phyloP scores from a whole-genome alignment of 192 early-diverging fungal genomes.

The Podila verticillata region DNA sequence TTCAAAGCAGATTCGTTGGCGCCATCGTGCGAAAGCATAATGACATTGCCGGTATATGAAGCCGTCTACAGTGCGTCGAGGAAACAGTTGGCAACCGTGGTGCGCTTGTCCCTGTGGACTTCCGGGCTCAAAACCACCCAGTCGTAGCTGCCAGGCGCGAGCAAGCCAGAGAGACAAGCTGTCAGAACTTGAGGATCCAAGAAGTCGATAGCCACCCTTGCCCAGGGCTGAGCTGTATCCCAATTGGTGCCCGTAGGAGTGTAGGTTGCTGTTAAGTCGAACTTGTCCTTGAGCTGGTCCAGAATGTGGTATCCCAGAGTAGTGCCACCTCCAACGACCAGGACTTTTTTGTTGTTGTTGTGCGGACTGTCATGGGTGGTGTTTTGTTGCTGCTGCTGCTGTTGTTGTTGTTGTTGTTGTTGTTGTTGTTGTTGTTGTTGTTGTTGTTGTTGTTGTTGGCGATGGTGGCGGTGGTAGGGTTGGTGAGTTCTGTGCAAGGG shows the following conservation, averaged over 20 bases:
- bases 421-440: not conserved
- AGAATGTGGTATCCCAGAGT: not conserved
- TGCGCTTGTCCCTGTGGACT: not conserved
- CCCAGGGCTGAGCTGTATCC: not conserved
- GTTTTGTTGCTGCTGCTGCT: too few species aligned
- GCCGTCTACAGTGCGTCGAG: not conserved
- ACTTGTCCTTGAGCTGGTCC: not conserved
- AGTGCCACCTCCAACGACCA: not conserved
- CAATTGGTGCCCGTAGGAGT: not conserved
- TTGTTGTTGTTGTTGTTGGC: too few species aligned
- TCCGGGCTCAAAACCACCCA: not conserved
- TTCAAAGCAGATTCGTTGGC: not conserved
- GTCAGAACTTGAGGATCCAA: not conserved
- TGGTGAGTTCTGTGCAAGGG: too few species aligned
- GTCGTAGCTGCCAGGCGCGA: not conserved
- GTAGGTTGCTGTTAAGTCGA: not conserved
- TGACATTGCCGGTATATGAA: not conserved
- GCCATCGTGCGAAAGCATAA: not conserved
- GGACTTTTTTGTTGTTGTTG: not conserved
- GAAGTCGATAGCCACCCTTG: not conserved
- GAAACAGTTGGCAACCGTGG: not conserved
- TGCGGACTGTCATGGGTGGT: not conserved
- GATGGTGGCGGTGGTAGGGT: too few species aligned
- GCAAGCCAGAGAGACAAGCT: not conserved
- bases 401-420: not conserved